Conservation (phyloP, 1,139 yeast genomes). For the Entelexis paramagnoliae region DNA sequence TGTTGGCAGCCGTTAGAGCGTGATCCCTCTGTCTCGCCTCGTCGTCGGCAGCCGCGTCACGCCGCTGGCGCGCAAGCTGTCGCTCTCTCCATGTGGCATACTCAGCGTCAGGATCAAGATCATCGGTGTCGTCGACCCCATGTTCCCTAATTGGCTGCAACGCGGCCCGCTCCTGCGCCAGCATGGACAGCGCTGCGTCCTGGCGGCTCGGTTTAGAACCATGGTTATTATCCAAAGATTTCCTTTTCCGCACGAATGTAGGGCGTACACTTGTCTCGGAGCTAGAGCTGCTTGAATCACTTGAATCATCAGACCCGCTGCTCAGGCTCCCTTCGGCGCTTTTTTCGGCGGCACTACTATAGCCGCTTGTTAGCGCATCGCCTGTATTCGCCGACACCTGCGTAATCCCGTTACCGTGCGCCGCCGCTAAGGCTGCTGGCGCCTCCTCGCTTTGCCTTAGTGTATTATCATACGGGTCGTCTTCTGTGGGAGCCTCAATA, state of each 20-base stretch:
- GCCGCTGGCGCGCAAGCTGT: slow-evolving; percentile 35
- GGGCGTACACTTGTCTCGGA: not conserved
- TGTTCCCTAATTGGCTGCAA: not conserved
- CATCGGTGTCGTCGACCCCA: slow-evolving; percentile 46
- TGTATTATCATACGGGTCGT: too few species aligned
- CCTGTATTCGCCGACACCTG: too few species aligned
- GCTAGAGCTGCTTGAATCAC: not conserved
- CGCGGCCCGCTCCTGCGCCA: not conserved
- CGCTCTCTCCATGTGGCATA: slow-evolving; percentile 40
- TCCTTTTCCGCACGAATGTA: not conserved
- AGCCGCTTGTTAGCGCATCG: too few species aligned
- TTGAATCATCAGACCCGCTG: not conserved
- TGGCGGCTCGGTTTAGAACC: not conserved
- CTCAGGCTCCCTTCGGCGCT: not conserved
- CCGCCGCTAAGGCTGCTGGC: too few species aligned
- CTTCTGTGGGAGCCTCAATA: too few species aligned
- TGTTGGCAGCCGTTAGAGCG: not conserved
- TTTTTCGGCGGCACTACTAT: too few species aligned
- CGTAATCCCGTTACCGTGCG: too few species aligned
- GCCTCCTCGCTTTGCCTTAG: too few species aligned
- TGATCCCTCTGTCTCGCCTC: not conserved
- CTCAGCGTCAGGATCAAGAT: slow-evolving; percentile 42
- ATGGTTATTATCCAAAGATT: too few species aligned
- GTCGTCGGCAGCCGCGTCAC: slow-evolving; percentile 33
- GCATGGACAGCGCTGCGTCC: not conserved